phyloP scores from a whole-genome alignment of 1,284 basidiomycete species.

The Rugiboletus extremiorientalis region DNA sequence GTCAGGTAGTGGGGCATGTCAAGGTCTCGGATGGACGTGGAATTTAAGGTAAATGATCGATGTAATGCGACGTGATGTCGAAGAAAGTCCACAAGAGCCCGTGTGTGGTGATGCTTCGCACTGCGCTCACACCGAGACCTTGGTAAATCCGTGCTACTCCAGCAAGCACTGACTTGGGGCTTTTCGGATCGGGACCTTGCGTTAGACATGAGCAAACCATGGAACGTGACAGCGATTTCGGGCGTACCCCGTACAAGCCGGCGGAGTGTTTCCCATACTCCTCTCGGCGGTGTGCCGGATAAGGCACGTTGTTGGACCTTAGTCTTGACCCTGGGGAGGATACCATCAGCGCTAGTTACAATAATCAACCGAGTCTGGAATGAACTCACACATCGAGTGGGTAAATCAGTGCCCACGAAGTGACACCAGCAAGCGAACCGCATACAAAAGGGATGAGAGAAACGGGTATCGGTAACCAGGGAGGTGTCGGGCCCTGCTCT shows the following conservation, averaged over 20 bases:
- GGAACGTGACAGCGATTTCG: not conserved
- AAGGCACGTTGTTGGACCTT: conserved; percentile 89
- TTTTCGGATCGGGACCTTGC: conserved; percentile 70
- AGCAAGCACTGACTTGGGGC: conserved; percentile 65
- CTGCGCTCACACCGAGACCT: conserved; percentile 81
- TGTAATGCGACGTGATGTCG: conserved; percentile 71
- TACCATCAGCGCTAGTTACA: not conserved
- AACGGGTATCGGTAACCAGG: conserved; percentile 75
- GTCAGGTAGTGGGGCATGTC: conserved; percentile 4
- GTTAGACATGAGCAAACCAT: conserved; percentile 5
- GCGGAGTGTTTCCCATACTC: conserved; percentile 70
- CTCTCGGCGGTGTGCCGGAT: conserved; percentile 68
- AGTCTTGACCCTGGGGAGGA: conserved; percentile 76
- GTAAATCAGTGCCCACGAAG: conserved; percentile 84
- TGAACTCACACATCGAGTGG: conserved; percentile 74
- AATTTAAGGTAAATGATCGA: conserved; percentile 63
- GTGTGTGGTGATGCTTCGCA: conserved; percentile 81
- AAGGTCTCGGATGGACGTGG: conserved; percentile 2
- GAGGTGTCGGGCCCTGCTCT: conserved; percentile 72
- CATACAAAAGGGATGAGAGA: conserved; percentile 84
- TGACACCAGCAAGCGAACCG: conserved; percentile 81
- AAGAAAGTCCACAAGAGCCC: conserved; percentile 84
- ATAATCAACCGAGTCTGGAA: not conserved
- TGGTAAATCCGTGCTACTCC: conserved; percentile 80
- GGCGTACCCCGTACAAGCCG: conserved; percentile 71